Evolutionary conservation across 2,329 filamentous ascomycete species (phyloP), one percentile per base, ranked within the genome.

Genomic region (Beauveria bassiana): DNA sequence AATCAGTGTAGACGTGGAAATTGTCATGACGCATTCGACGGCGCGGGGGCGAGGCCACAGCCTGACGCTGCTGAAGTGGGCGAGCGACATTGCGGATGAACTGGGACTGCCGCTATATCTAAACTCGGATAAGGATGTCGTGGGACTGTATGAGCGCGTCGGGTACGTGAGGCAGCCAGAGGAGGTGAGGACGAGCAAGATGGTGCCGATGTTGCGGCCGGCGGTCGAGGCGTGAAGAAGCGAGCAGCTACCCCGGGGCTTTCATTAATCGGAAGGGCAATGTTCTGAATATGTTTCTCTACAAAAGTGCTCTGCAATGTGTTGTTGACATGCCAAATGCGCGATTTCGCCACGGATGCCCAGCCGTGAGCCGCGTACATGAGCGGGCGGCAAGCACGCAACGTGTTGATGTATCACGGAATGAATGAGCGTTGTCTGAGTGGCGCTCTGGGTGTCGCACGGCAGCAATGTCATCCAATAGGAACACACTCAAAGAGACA

Each of bases 11-110:
- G 65, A 65, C 40, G 52, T 66, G 20, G 65, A 67, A 31, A 38
- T 66, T 10, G 53, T 66, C 24, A 61, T 65, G 57, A 63, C 65
- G 10, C 64, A 65, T 45, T 62, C 65, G 18, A 54, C 62, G 4
- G 61, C 64, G 7, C 65, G 63, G 4, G 40, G 65, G 1, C 59
- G 50, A 10, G 66, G 66, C 7, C 47, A 63, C 28, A 66, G 60
- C 5, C 51, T 50, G n/a, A 61, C 65, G 10, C 57, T 67, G 6
- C 34, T 67, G 7, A 49, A 40, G 16, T 46, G 38, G 12, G 63
- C 46, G 5, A 55, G 52, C 9, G 34, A 31, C 2, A 34, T 64
- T 5, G 65, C 65, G 3, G 65, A 68, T 38, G 50, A 59, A 4
- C 20, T 64, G 34, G 59, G 61, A 16, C 51, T 63, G 46, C 47